These are phyloP conservation scores for Saccharomycopsis capsularis DNA, from an alignment of 805 yeast genomes.

Conservation along the genomic window DNA sequence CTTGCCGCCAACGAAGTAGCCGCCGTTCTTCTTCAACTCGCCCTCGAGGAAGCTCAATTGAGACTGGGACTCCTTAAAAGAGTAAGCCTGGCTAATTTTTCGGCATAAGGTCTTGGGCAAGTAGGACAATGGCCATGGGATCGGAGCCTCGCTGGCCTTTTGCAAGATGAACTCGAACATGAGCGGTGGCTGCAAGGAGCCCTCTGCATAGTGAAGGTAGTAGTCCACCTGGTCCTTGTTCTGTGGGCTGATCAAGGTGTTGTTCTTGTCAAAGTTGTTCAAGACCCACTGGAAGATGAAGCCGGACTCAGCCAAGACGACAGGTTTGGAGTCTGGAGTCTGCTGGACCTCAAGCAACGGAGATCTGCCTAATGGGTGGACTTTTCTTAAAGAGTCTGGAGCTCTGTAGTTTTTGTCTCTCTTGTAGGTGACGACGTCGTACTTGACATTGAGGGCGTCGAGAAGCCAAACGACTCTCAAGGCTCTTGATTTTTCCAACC, in stretches of 20 bases:
- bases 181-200: slow-evolving; percentile 47
- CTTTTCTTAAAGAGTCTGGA: slow-evolving; percentile 40
- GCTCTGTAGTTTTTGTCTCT: slow-evolving; percentile 45
- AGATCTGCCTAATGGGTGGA: slow-evolving; percentile 58
- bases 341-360: slow-evolving; percentile 50
- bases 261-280: slow-evolving; percentile 39
- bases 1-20: slow-evolving; percentile 42
- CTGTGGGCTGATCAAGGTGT: slow-evolving; percentile 35
- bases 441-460: slow-evolving; percentile 52
- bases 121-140: slow-evolving; percentile 44
- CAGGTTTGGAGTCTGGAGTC: slow-evolving; percentile 24
- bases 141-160: slow-evolving; percentile 33
- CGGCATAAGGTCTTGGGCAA: slow-evolving; percentile 38
- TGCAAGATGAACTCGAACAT: slow-evolving; percentile 32
- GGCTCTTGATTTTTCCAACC: slow-evolving; percentile 52
- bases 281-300: slow-evolving; percentile 48
- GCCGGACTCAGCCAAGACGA: slow-evolving; percentile 52
- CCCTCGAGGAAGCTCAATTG: slow-evolving; percentile 38
- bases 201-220: slow-evolving; percentile 54
- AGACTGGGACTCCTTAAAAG: slow-evolving; percentile 38
- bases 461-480: slow-evolving; percentile 57
- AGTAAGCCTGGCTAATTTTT: slow-evolving; percentile 42
- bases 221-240: slow-evolving; percentile 42
- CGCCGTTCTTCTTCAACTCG: slow-evolving; percentile 31
- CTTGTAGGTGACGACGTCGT: slow-evolving; percentile 45